Evolutionary conservation across 768 basidiomycete genomes (phyloP).

Genomic region (Suillus subaureus): DNA sequence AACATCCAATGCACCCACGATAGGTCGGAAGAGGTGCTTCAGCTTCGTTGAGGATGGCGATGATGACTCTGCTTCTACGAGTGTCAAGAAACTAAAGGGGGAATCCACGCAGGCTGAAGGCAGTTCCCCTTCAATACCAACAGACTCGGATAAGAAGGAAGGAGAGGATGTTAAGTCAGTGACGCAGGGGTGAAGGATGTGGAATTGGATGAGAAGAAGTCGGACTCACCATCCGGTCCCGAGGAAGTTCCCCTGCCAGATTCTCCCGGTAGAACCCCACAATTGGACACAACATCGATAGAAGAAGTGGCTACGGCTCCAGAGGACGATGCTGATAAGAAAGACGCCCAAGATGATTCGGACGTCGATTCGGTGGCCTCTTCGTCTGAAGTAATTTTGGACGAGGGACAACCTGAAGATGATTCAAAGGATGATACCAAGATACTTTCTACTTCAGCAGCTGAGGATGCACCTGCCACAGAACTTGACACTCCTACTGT

Average conservation of each 20-base stretch:
- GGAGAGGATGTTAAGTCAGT: constrained; percentile 67
- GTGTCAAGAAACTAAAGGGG: constrained; percentile 43
- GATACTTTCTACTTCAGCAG: constrained; percentile 6
- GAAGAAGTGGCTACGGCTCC: constrained; percentile 12
- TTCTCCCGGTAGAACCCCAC: constrained; percentile 33
- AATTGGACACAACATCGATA: constrained; percentile 15
- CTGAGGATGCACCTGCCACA: constrained; percentile 12
- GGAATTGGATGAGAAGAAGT: constrained; percentile 50
- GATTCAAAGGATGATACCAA: constrained; percentile 7
- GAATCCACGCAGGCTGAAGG: constrained; percentile 38
- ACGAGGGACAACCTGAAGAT: constrained; percentile 10
- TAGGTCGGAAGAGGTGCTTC: constrained; percentile 65
- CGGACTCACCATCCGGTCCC: constrained; percentile 19
- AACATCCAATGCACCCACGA: constrained; percentile 73
- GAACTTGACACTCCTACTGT: constrained; percentile 12
- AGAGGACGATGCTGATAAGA: constrained; percentile 13
- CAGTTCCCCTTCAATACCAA: constrained; percentile 26
- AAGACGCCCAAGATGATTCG: constrained; percentile 17
- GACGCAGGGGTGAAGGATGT: constrained; percentile 68
- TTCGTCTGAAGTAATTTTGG: constrained; percentile 16
- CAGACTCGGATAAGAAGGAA: constrained; percentile 31
- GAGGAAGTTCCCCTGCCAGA: constrained; percentile 42
- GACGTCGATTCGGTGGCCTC: constrained; percentile 27
- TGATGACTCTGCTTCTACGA: constrained; percentile 33
- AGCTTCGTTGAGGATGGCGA: constrained; percentile 47